Percentiles rank a stretch among this genome's conserved stretches.
Evolutionary conservation across 2,329 filamentous ascomycete species (phyloP).

Genomic region (Laburnicola sp.): DNA sequence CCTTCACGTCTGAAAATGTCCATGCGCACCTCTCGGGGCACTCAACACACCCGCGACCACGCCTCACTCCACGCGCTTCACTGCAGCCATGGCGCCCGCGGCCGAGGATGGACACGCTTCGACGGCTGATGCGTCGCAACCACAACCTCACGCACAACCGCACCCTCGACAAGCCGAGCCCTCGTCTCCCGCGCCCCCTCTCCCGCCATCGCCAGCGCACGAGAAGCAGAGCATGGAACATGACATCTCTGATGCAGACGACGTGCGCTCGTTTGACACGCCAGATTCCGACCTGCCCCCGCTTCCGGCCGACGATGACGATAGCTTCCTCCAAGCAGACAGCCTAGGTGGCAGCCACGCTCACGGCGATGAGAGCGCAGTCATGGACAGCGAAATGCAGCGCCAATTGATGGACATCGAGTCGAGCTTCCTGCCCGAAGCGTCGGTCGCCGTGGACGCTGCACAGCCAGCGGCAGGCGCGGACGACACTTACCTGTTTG

Average conservation of each 20-base stretch:
- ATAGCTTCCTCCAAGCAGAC: conserved; percentile 43
- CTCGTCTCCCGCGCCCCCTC: conserved; percentile 19
- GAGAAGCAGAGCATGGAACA: conserved; percentile 31
- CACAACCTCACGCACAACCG: too few relatives aligned
- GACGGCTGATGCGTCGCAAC: conserved; percentile 30
- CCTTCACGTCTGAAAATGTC: conserved; percentile 27
- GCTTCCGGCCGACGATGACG: conserved; percentile 45
- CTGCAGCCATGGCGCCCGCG: conserved; percentile 28
- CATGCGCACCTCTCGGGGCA: conserved; percentile 18
- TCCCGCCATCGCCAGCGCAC: conserved; percentile 13
- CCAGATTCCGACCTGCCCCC: conserved; percentile 47
- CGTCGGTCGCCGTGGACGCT: conserved; percentile 42
- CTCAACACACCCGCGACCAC: conserved; percentile 22
- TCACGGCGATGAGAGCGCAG: conserved; percentile 45
- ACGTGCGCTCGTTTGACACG: conserved; percentile 38
- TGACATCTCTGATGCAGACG: conserved; percentile 34
- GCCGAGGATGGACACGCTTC: conserved; percentile 23
- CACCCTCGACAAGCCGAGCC: conserved; percentile 17
- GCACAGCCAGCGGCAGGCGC: conserved; percentile 36
- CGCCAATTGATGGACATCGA: conserved; percentile 64
- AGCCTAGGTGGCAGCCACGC: conserved; percentile 33
- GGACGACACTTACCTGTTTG: conserved; percentile 54
- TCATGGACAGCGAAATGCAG: conserved; percentile 63
- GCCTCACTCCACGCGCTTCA: conserved; percentile 20
- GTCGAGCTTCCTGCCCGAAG: conserved; percentile 64